Evolutionary conservation across 257 asterid genomes (phyloP), one percentile per base, ranked within the genome.

Genomic region (Parsonsia alboflavescens): DNA sequence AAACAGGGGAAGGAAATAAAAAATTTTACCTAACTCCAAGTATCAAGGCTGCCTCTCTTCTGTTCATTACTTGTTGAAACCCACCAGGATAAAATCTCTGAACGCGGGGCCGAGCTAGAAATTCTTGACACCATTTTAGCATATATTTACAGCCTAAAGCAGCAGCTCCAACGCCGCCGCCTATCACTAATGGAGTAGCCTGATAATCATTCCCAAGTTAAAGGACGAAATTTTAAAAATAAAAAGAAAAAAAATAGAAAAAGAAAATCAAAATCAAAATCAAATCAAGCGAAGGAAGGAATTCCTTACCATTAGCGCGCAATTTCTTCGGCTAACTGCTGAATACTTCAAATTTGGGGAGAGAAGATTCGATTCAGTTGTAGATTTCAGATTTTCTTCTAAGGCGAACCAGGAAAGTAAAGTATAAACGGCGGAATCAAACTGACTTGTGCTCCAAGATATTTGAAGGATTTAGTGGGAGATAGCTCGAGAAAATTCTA

Each of bases 31-130:
- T 85, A 39, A 90, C 86, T 75, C 97, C 96, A 78, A 91, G 93
- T 81, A 91, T 88, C 77, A 88, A 76, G 10, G 97, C 93, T 0
- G 97, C 96, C 83, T 91, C 96, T 64, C 89, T 84, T 64, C 86
- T 86, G 3, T 89, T 88, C 96, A 91, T 90, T 77, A 59, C 82
- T 36, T 50, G 75, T 26, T 91, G 86, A 80, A 91, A 91, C 26
- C 97, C 97, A 10, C 96, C 97, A 3, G 87, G 86, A 70, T 88
- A 91, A 77, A 90, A 90, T 69, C 68, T 81, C 39, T 91, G 85
- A 49, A 84, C 71, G 21, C 56, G 76, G 26, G 97, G 93, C 1
- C 84, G 86, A 59, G 86, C 80, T 81, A 68, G 81, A 26, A 78
- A 90, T 16, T 81, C 84, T 79, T 78, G 78, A 91, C 93, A 91